A percentile compares a stretch with the other conserved stretches of the same genome.
phyloP scores from a whole-genome alignment of 163 green algal genomes.

The Chlamydomonas reinhardtii region DNA sequence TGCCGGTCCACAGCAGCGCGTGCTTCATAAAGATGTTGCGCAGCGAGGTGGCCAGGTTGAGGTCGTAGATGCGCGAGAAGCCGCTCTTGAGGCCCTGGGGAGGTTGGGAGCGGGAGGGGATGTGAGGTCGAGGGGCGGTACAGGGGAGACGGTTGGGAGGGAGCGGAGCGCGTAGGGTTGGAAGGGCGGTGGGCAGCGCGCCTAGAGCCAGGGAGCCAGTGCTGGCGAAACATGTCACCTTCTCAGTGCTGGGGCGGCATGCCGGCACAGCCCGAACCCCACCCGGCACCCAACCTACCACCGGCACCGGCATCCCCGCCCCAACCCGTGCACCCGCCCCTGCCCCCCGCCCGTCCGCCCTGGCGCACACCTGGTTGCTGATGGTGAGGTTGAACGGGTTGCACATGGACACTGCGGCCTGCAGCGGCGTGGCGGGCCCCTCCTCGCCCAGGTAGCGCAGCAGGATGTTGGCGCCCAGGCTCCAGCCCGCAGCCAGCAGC shows the following conservation, averaged over 20 bases:
- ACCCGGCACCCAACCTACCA: too few species aligned
- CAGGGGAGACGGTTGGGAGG: not conserved
- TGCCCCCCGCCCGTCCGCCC: too few species aligned
- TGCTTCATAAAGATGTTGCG: constrained; percentile 82
- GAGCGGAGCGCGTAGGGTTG: too few species aligned
- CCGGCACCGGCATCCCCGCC: too few species aligned
- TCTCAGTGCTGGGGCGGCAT: too few species aligned
- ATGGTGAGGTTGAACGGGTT: constrained; percentile 95
- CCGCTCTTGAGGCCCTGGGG: constrained; percentile 34
- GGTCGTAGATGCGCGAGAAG: constrained; percentile 80
- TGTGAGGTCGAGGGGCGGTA: too few species aligned
- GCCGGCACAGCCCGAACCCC: too few species aligned
- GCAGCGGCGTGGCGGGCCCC: constrained; percentile 64
- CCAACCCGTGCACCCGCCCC: too few species aligned
- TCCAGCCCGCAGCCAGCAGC: constrained; percentile 94
- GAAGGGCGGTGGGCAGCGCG: too few species aligned
- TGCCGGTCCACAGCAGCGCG: constrained; percentile 73
- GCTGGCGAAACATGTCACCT: too few species aligned
- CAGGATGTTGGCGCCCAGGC: constrained; percentile 96
- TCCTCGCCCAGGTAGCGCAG: constrained; percentile 92
- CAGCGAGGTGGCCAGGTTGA: constrained; percentile 77
- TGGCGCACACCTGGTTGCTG: constrained; percentile 54
- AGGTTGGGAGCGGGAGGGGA: not conserved
- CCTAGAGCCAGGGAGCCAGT: too few species aligned
- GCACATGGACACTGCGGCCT: constrained; percentile 89